phyloP scores from a whole-genome alignment of 805 yeast genomes.

The Tetrapisispora nanseiensis region DNA sequence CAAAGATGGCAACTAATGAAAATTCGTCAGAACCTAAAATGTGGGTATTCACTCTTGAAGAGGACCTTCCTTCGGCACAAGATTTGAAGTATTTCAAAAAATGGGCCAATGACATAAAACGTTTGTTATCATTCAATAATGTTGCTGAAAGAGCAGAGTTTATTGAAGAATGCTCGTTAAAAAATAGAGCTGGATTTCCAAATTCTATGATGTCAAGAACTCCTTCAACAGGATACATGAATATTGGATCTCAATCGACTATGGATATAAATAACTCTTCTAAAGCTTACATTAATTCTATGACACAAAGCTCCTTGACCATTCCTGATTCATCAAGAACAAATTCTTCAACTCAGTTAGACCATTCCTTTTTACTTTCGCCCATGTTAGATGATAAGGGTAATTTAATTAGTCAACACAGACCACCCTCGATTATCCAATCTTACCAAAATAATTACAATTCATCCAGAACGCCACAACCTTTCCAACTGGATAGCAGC shows the following conservation, averaged over 20 bases:
- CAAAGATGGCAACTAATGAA: no score
- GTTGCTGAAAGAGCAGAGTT: conserved; percentile 42
- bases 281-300: conserved; percentile 5
- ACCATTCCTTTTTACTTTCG: conserved; percentile 22
- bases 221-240: background rate
- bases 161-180: conserved; percentile 27
- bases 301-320: conserved; percentile 5
- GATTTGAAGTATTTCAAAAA: conserved; percentile 35
- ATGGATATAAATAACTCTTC: background rate
- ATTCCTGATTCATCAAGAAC: background rate
- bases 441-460: background rate
- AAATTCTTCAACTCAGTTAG: background rate
- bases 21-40: conserved; percentile 9
- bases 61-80: conserved; percentile 34
- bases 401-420: conserved; percentile 18
- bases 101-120: conserved; percentile 49
- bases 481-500: background rate
- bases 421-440: conserved; percentile 3
- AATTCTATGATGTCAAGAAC: background rate
- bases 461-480: conserved; percentile 2
- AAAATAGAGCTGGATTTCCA: background rate
- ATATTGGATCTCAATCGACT: background rate
- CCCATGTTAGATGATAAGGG: conserved; percentile 33
- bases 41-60: conserved; percentile 22
- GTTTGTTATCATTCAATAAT: conserved; percentile 38